Conservation (phyloP, 1,284 basidiomycete genomes). For the Irpex sp. region DNA sequence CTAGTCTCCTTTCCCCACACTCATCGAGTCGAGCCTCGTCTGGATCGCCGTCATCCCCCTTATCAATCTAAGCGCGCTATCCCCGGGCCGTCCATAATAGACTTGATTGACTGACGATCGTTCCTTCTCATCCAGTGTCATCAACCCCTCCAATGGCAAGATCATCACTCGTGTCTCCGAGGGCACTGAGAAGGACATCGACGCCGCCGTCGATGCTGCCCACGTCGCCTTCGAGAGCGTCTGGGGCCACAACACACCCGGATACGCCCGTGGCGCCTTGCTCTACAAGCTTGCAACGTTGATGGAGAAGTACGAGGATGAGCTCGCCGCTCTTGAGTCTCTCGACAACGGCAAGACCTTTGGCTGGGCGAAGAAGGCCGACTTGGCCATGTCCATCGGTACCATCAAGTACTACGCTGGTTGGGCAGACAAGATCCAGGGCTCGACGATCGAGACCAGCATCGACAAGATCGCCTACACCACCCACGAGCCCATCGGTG, state of each 20-base stretch:
- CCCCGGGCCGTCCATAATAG: neutral
- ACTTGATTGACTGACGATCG: neutral
- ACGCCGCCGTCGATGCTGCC: conserved; percentile 75
- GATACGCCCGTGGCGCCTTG: conserved; percentile 59
- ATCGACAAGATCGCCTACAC: conserved; percentile 77
- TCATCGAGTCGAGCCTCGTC: neutral
- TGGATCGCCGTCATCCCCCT: neutral
- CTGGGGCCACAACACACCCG: conserved; percentile 72
- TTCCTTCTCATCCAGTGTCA: conserved; percentile 42
- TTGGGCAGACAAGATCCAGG: conserved; percentile 86
- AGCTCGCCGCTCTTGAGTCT: conserved; percentile 77
- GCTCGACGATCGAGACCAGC: conserved; percentile 76
- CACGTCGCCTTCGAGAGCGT: conserved; percentile 70
- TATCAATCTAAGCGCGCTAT: neutral
- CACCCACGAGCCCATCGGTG: conserved; percentile 91
- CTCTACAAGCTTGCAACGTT: conserved; percentile 71
- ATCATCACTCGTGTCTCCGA: conserved; percentile 66
- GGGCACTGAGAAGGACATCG: conserved; percentile 69
- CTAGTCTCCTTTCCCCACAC: neutral
- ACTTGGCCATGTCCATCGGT: conserved; percentile 67
- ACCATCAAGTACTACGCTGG: conserved; percentile 74
- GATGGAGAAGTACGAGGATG: conserved; percentile 71
- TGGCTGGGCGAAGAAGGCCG: conserved; percentile 66
- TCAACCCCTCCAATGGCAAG: conserved; percentile 83
- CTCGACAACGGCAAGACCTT: conserved; percentile 78